Evolutionary conservation across 2,329 filamentous ascomycete species (phyloP).

Genomic region (Microsporum ferrugineum): DNA sequence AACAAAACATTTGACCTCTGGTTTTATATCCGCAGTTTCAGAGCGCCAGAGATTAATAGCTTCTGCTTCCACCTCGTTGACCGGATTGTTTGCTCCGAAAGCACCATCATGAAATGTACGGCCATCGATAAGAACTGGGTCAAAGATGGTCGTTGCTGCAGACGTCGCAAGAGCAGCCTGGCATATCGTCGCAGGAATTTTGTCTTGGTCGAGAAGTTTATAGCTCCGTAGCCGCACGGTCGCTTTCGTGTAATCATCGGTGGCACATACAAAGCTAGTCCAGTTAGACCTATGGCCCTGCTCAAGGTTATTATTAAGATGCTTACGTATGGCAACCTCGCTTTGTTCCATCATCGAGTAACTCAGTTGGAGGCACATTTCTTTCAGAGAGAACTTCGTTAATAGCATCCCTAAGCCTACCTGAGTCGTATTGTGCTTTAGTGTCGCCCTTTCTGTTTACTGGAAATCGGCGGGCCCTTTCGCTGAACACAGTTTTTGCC

Average conservation of each 20-base stretch:
- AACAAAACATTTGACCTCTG: conserved; percentile 23
- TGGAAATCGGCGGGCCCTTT: conserved; percentile 14
- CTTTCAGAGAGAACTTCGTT: conserved; percentile 4
- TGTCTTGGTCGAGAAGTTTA: conserved; percentile 11
- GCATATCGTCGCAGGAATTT: conserved; percentile 12
- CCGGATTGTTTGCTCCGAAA: conserved; percentile 24
- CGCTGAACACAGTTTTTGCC: conserved; percentile 19
- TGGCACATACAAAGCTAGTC: conserved; percentile 18
- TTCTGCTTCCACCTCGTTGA: conserved; percentile 20
- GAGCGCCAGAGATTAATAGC: conserved; percentile 22
- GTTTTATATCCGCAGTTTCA: conserved; percentile 19
- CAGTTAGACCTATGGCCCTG: background rate
- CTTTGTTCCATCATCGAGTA: conserved; percentile 14
- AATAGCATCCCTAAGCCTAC: conserved; percentile 19
- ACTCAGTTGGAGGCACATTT: conserved; percentile 13
- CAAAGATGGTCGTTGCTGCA: conserved; percentile 20
- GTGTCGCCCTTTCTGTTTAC: conserved; percentile 15
- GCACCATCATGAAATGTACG: conserved; percentile 20
- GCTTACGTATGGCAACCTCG: conserved; percentile 4
- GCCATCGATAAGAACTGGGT: conserved; percentile 19
- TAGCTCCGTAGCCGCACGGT: conserved; percentile 21
- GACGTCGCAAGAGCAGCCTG: conserved; percentile 19
- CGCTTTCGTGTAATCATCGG: conserved; percentile 11
- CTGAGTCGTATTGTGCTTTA: conserved; percentile 20
- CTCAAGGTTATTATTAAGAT: conserved; percentile 16